phyloP scores from a whole-genome alignment of 495 filamentous ascomycete genomes.

The Patellaria atrata region DNA sequence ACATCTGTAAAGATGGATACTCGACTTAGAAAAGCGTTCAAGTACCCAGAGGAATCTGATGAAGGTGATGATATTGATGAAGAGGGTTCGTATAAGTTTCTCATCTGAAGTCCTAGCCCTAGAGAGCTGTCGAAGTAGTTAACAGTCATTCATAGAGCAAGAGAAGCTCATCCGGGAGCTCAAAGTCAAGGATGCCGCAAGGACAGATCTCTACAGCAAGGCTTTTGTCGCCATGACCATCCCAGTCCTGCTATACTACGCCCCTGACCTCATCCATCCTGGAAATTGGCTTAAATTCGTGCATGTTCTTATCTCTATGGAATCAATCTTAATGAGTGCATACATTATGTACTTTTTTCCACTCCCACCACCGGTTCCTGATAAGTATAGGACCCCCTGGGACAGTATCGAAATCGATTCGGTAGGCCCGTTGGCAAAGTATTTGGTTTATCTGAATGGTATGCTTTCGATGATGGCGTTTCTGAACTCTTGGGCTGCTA shows the following conservation, averaged over 20 bases:
- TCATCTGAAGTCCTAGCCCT: no score
- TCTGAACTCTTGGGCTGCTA: neutral
- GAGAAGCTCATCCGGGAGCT: slow-evolving; percentile 11
- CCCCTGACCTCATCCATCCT: slow-evolving; percentile 1
- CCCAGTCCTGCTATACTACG: slow-evolving; percentile 11
- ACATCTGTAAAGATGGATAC: no score
- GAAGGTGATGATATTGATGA: slow-evolving; percentile 23
- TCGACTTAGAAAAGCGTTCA: slow-evolving; percentile 24
- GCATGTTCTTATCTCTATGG: slow-evolving; percentile 5
- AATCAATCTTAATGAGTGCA: slow-evolving; percentile 9
- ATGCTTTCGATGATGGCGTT: no score
- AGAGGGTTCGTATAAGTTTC: slow-evolving; percentile 19
- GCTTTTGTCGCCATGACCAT: slow-evolving; percentile 11
- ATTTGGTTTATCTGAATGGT: no score
- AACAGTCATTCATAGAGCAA: slow-evolving; percentile 13
- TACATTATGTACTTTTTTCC: slow-evolving; percentile 18
- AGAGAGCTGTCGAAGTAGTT: no score
- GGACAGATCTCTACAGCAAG: slow-evolving; percentile 14
- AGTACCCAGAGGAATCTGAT: slow-evolving; percentile 22
- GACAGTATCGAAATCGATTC: neutral
- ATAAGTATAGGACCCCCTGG: neutral
- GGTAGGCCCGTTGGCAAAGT: neutral
- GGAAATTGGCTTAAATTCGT: no score
- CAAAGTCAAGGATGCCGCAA: slow-evolving; percentile 10
- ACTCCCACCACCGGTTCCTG: slow-evolving; percentile 5